Base-by-base conservation (phyloP, 345 rosid species). In the Salix koriyanagi region DNA sequence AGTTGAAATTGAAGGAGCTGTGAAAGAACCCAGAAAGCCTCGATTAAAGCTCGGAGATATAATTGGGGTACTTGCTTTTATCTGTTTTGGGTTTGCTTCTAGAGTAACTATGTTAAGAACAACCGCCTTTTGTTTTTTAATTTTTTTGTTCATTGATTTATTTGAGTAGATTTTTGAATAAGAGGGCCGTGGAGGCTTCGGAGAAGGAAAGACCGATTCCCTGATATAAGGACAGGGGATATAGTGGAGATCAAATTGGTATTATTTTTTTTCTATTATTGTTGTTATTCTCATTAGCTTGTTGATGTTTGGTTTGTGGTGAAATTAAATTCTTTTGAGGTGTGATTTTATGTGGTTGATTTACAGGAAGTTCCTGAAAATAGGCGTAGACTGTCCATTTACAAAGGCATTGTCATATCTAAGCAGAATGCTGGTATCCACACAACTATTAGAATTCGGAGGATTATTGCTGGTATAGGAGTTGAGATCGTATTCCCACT, bases 361-460 rank as follows among this genome's bases (percentile, higher is more conserved):
- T 80, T 82, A 48, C 87, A 95, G 96, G 92, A 90, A 86, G 94
- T 89, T 68, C 96, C 97, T 58, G 87, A 86, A 85, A 91, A 86
- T 50, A 89, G 86, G 85, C 92, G 96, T 39, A 90, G 94, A 86
- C 72, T 89, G 69, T 87, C 99, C 3, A 80, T 86, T 65, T 95
- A 91, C 89, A 93, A 88, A 85, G 97, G 99, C 28, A 93, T 95
- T 37, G 90, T 93, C 36, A 95, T 93, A 28, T 88, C 91, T 28
- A 93, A 84, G 85, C 97, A 93, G 75, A 95, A 93, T 81, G 96
- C 97, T 2, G 96, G 97, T 30, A 90, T 93, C 85, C 97, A 93
- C 81, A 89, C 93, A 13, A 95, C 94, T 10, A 93, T 95, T 56
- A 81, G 97, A 58, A 86, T 93, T 74, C 86, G 96, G 70, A 89